Base-by-base conservation (phyloP, 768 basidiomycete genomes). In the Lactarius hengduanensis region DNA sequence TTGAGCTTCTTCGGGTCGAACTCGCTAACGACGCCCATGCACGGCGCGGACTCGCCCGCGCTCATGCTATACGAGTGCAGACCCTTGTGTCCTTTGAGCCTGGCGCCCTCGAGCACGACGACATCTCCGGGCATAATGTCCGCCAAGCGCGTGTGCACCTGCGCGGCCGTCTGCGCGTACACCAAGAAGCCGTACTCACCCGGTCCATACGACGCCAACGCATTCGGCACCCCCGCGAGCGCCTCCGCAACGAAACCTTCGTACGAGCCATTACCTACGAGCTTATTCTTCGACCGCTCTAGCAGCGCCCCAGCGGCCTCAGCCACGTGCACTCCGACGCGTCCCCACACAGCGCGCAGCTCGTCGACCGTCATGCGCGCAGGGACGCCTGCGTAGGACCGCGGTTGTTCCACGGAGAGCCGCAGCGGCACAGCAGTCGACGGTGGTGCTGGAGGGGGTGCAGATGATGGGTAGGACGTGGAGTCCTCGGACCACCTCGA, bases 121-220 rank as follows among this genome's bases (percentile, higher is more conserved):
- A 97, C 77, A 75, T 97, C 95, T 2, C 95, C 95, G 0, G 94
- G 90, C 83, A 90, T 80, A 66, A 94, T 91, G 26, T 96, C 94
- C 71, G 88, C 89, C 38, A 82, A 79, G 58, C 92, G 82, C 68
- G 86, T 86, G 76, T 88, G 85, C 66, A 96, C 91, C 15, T 85
- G 77, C 0, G 73, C 71, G 0, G 83, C 90, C 36, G 80, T 84
- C 78, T 95, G 93, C 67, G 81, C 79, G 72, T 92, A 96, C 36
- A 95, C 80, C 9, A 90, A 77, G 73, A 92, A 86, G 0, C 94
- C 95, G 72, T 86, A 92, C 18, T 80, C 78, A 56, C 72, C 75
- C n/a, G 75, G 72, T 2, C 77, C 70, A 15, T 73, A 68, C 4
- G 79, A 78, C 20, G 79, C 72, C 13, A 80, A 76, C 7, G 86